These are phyloP conservation scores for Lentinula sp. DNA, from an alignment of 768 basidiomycete species.

Conservation along the genomic window DNA sequence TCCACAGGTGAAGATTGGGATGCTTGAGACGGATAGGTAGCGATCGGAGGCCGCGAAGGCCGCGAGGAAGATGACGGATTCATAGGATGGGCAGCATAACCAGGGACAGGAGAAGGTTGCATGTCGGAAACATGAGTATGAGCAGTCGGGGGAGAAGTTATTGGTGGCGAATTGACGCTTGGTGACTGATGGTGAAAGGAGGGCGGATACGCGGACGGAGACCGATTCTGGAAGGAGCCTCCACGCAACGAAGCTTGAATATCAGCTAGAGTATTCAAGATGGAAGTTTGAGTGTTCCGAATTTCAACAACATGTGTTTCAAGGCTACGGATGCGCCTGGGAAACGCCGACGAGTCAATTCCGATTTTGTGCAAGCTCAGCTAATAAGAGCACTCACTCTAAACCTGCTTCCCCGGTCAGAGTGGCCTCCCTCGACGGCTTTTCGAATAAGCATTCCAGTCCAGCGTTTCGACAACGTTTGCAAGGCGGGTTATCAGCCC, in stretches of 20 bases:
- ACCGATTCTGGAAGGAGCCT: conserved; percentile 45
- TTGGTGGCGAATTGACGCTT: conserved; percentile 52
- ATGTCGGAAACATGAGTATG: conserved; percentile 33
- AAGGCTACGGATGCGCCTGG: conserved; percentile 84
- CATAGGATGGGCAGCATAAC: conserved; percentile 24
- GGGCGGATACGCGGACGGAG: conserved; percentile 55
- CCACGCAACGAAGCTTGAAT: conserved; percentile 74
- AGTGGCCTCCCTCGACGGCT: conserved; percentile 82
- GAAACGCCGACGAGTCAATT: neutral
- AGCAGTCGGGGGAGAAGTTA: conserved; percentile 42
- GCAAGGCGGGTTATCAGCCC: conserved; percentile 96
- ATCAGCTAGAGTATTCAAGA: conserved; percentile 76
- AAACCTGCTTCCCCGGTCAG: conserved; percentile 85
- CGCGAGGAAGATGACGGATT: conserved; percentile 7
- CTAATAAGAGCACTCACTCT: conserved; percentile 50
- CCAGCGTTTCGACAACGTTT: conserved; percentile 86
- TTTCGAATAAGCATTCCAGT: conserved; percentile 92
- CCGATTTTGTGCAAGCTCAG: neutral
- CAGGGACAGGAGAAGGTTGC: conserved; percentile 33
- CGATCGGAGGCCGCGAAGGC: neutral
- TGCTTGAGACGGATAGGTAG: neutral
- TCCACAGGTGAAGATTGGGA: conserved; percentile 5
- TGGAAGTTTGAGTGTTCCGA: conserved; percentile 62
- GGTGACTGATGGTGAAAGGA: conserved; percentile 62
- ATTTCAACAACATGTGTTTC: conserved; percentile 85